Conservation (phyloP, 495 filamentous ascomycete genomes). For the Physcia stellaris region DNA sequence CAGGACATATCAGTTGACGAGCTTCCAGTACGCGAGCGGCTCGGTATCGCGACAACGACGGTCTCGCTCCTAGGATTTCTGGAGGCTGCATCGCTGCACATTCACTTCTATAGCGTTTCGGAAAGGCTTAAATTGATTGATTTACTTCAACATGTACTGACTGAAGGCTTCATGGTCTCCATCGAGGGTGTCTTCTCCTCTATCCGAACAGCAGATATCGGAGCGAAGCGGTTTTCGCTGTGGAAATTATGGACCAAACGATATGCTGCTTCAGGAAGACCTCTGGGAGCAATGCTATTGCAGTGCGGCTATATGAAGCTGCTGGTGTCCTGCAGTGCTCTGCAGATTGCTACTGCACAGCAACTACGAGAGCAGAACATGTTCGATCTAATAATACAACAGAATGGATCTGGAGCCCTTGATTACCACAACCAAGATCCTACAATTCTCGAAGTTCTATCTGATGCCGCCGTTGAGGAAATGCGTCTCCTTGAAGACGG, state of each 20-base stretch:
- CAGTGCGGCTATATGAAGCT: constrained; percentile 78
- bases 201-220: constrained; percentile 47
- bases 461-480: constrained; percentile 62
- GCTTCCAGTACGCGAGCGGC: constrained; percentile 45
- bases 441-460: constrained; percentile 49
- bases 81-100: constrained; percentile 60
- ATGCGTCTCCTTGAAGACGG: constrained; percentile 79
- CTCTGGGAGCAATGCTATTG: constrained; percentile 83
- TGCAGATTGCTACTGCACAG: constrained; percentile 47
- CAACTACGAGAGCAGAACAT: constrained; percentile 47
- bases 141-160: constrained; percentile 54
- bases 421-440: constrained; percentile 29
- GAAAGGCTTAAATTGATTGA: constrained; percentile 60
- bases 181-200: constrained; percentile 80
- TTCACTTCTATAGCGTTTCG: constrained; percentile 60
- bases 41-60: constrained; percentile 54
- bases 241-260: constrained; percentile 77
- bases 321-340: constrained; percentile 62
- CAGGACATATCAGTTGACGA: constrained; percentile 36
- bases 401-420: constrained; percentile 24
- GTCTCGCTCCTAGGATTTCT: constrained; percentile 81
- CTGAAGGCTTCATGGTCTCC: constrained; percentile 67
- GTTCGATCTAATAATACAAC: constrained; percentile 59
- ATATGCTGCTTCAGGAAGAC: constrained; percentile 64
- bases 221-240: constrained; percentile 41